Evolutionary conservation across 73 alveolate species (phyloP), one percentile per base, ranked within the genome.

Genomic region (Durusdinium trenchii): DNA sequence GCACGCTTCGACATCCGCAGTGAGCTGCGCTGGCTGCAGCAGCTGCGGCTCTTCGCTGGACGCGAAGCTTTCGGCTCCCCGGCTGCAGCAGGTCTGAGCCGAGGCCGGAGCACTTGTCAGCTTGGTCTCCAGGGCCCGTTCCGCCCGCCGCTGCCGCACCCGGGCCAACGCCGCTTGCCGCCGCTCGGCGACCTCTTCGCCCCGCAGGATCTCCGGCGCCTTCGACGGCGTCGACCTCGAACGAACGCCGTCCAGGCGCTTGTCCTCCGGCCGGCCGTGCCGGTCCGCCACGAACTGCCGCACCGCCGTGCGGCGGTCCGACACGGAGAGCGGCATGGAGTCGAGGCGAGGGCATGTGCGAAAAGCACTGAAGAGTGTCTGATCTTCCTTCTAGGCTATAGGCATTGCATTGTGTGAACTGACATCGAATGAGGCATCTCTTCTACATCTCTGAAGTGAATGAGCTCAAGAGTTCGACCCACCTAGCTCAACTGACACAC

Each of bases 281-380:
- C 60, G 71, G 43, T 67, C 78, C 26, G 98, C 98, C 75, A 91
- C 98, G 45, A 91, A 91, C 78, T 71, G 89, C 48, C 98, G 98
- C 84, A 69, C 90, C 51, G 98, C 98, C 28, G 81, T 78, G n/a
- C 98, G 98, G 57, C 98, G 98, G 60, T 91, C 60, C 36, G 79
- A 47, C 54, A 91, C 98, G 75, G 79, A 36, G 46, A 91, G 98
- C 89, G 98, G 98, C 98, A 91, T 91, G 87, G n/a, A n/a, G n/a
- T n/a, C n/a, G n/a, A n/a, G n/a, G n/a, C n/a, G n/a, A n/a, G n/a
- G n/a, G n/a, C n/a, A n/a, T n/a, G n/a, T n/a, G n/a, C n/a, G n/a
- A n/a, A n/a, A n/a, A n/a, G n/a, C n/a, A n/a, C n/a, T n/a, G n/a
- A n/a, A n/a, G n/a, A n/a, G n/a, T n/a, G n/a, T n/a, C n/a, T n/a